Evolutionary conservation across 2,329 filamentous ascomycete genomes (phyloP).

Genomic region (Clathrospora elynae): DNA sequence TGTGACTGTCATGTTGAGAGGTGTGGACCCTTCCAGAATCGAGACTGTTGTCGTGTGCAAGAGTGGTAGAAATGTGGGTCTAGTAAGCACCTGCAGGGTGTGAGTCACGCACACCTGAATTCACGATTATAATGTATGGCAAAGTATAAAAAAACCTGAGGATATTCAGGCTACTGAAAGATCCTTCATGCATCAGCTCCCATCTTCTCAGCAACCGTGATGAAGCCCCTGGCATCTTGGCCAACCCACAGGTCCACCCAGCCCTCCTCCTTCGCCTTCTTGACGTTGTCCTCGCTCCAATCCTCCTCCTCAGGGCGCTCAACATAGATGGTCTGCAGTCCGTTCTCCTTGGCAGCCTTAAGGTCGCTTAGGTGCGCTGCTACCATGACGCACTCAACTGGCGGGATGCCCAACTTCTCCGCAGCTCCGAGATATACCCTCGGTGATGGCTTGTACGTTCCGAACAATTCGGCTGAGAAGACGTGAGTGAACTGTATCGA

Average conservation of each 20-base stretch:
- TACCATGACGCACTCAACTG: conserved; percentile 73
- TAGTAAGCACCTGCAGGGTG: too few species aligned
- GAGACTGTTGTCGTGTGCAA: too few species aligned
- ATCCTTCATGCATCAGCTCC: conserved; percentile 17
- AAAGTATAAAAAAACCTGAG: too few species aligned
- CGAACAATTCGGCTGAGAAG: conserved; percentile 71
- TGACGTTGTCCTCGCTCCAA: conserved; percentile 58
- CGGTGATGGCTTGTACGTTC: conserved; percentile 74
- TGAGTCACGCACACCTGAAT: too few species aligned
- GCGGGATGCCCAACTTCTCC: conserved; percentile 60
- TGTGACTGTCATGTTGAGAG: too few species aligned
- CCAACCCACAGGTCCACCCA: conserved; percentile 66
- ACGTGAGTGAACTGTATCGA: conserved; percentile 66
- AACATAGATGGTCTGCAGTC: conserved; percentile 74
- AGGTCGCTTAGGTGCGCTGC: conserved; percentile 76
- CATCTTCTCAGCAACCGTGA: conserved; percentile 50
- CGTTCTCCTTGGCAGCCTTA: conserved; percentile 65
- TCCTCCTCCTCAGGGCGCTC: conserved; percentile 70
- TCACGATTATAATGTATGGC: too few species aligned
- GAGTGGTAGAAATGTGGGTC: too few species aligned
- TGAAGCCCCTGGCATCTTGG: conserved; percentile 55
- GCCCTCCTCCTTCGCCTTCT: conserved; percentile 58
- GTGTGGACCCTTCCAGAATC: too few species aligned
- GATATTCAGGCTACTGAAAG: too few species aligned
- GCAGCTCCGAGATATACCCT: conserved; percentile 72